Evolutionary conservation across 352 stramenopile species (phyloP), one percentile per base, ranked within the genome.

Genomic region (Globisporangium acanthophoron): DNA sequence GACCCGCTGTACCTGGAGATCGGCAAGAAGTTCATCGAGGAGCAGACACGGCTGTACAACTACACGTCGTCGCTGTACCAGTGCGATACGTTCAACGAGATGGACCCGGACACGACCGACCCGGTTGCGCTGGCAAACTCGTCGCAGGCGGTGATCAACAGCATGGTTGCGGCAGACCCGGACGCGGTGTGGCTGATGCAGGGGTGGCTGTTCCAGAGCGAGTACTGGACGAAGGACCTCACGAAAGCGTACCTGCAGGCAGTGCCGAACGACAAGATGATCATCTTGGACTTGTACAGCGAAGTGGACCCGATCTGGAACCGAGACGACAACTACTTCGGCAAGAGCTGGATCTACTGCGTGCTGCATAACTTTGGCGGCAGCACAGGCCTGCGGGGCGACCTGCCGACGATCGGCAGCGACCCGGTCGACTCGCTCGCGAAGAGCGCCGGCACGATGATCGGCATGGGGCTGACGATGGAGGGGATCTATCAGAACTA

Each of bases 401-500:
- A 94, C 56, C 60, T 94, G 5, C 73, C 71, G 35, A 88, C 78
- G 7, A 41, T 90, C 4, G 84, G 60, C 0, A 74, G 51, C 3
- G 78, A 85, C 33, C 84, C 81, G 0, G 67, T 87, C 33, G 33
- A 65, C 20, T 78, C 81, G 3, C 69, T 67, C 15, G 53, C 59
- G 2, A 67, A 53, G 18, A 88, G 78, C 58, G 70, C 77, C 35
- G 79, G 77, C 7, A 90, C 82, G 12, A 90, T 94, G 81, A 67
- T 82, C 18, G 84, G 84, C 33, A 62, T 94, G 7, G 84, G 84
- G 0, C 64, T 91, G 31, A 91, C 80, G 0, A 94, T 94, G 81
- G 84, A 94, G 66, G 84, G 84, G 24, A 94, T 94, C 56, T 90
- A 85, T 61, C 80, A 94, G 52, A 94, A 94, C 71, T 94, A 94